A percentile compares a stretch with the other conserved stretches of the same genome.
These are phyloP conservation scores for Thymus quinquecostatus DNA, from an alignment of 257 asterid species.

Conservation along the genomic window DNA sequence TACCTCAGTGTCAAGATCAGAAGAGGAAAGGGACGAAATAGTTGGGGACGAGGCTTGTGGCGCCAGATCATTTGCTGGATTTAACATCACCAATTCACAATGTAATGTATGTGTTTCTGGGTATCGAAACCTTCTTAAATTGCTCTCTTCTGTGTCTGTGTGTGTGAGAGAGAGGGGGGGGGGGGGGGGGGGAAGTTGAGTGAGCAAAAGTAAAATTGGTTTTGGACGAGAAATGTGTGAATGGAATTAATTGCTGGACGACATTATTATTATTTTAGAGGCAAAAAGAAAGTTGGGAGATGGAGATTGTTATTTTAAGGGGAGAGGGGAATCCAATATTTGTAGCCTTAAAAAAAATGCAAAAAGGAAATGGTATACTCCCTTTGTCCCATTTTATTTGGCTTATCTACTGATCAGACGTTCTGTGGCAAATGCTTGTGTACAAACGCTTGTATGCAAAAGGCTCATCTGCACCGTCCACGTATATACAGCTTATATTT, in stretches of 20 bases:
- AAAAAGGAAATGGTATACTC: no score
- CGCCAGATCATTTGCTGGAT: slow-evolving; percentile 68
- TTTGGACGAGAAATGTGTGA: slow-evolving; percentile 21
- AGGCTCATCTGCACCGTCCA: no score
- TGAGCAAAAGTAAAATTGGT: not conserved
- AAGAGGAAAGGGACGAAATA: slow-evolving; percentile 78
- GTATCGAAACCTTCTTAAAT: no score
- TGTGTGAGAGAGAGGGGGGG: not conserved
- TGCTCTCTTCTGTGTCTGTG: not conserved
- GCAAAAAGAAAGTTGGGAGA: not conserved
- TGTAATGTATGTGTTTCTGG: not conserved
- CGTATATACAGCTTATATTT: no score
- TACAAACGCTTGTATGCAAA: no score
- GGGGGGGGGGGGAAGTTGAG: not conserved
- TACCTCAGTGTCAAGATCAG: slow-evolving; percentile 99
- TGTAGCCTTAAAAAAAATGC: no score
- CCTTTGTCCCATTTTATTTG: no score
- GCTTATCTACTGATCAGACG: no score
- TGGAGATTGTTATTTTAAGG: no score
- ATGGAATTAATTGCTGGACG: slow-evolving; percentile 2
- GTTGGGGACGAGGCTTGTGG: slow-evolving; percentile 78
- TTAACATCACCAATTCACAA: slow-evolving; percentile 62
- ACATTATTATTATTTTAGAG: not conserved
- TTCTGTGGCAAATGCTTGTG: no score
- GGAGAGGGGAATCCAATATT: no score